These are phyloP conservation scores for Elasticomyces elasticus DNA, from an alignment of 495 filamentous ascomycete species.

Conservation along the genomic window DNA sequence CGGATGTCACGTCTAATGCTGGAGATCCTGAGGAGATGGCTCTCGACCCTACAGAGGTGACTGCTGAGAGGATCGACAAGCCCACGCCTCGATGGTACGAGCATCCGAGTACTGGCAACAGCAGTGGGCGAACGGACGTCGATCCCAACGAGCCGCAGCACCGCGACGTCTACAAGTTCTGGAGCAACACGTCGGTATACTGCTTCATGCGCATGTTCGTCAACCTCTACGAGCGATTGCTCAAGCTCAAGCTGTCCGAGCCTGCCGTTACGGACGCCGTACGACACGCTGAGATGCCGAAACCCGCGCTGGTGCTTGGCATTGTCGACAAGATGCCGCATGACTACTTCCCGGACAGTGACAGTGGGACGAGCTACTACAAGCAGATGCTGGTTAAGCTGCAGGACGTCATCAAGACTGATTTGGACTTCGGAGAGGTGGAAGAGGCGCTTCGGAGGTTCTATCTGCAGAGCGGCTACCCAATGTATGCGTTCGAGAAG, in stretches of 20 bases:
- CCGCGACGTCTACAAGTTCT: slow-evolving; percentile 72
- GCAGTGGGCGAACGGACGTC: slow-evolving; percentile 45
- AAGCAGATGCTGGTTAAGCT: slow-evolving; percentile 58
- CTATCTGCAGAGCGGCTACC: slow-evolving; percentile 81
- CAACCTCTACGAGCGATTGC: slow-evolving; percentile 72
- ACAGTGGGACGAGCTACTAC: slow-evolving; percentile 55
- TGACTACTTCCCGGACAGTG: slow-evolving; percentile 68
- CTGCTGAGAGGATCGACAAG: slow-evolving; percentile 29
- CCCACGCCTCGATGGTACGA: slow-evolving; percentile 46
- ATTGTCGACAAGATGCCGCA: slow-evolving; percentile 66
- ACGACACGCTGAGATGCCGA: slow-evolving; percentile 52
- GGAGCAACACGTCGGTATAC: slow-evolving; percentile 78
- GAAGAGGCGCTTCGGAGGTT: slow-evolving; percentile 84
- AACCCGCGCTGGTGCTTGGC: slow-evolving; percentile 70
- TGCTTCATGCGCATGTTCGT: slow-evolving; percentile 91
- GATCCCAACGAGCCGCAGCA: slow-evolving; percentile 71
- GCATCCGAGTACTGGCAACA: slow-evolving; percentile 44
- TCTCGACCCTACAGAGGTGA: slow-evolving; percentile 19
- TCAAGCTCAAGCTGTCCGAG: slow-evolving; percentile 69
- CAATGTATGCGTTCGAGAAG: slow-evolving; percentile 79
- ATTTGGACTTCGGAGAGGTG: slow-evolving; percentile 67
- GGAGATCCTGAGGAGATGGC: slow-evolving; percentile 48
- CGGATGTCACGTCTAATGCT: slow-evolving; percentile 57
- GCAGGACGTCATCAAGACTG: slow-evolving; percentile 57
- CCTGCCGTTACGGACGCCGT: slow-evolving; percentile 62